Percentiles rank a stretch among this genome's conserved stretches.
These are phyloP conservation scores for Rosa rugosa DNA, from an alignment of 306 rosid species.

Conservation along the genomic window DNA sequence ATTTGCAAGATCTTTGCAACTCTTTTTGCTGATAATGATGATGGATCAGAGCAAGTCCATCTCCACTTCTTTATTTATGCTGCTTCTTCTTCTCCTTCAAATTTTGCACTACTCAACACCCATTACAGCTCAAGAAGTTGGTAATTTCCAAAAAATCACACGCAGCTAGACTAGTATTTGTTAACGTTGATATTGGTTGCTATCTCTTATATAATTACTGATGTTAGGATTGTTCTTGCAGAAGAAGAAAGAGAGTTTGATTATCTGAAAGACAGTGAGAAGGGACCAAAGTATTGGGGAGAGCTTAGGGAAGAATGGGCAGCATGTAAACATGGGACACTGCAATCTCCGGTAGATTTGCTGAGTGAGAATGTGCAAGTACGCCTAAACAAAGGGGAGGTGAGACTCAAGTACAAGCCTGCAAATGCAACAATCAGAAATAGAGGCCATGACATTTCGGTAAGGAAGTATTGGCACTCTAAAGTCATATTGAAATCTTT, in stretches of 20 bases:
- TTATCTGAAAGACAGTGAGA: slow-evolving; percentile 22
- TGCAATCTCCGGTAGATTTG: slow-evolving; percentile 37
- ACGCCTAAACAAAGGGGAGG: not conserved
- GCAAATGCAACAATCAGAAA: slow-evolving; percentile 33
- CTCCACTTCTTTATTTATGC: not conserved
- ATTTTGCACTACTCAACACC: not conserved
- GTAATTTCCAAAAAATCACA: not conserved
- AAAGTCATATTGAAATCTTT: not conserved
- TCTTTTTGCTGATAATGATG: not conserved
- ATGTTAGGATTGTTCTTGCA: slow-evolving; percentile 8
- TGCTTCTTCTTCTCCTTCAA: not conserved
- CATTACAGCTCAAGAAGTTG: slow-evolving; percentile 6
- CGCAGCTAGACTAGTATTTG: not conserved
- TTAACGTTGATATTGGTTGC: not conserved
- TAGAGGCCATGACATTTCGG: slow-evolving; percentile 31
- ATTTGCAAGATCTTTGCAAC: not conserved
- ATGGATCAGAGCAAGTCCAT: slow-evolving; percentile 7
- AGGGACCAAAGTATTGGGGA: slow-evolving; percentile 46
- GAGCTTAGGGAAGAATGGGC: slow-evolving; percentile 40
- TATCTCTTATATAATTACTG: not conserved
- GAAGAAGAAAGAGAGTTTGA: slow-evolving; percentile 34
- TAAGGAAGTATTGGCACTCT: slow-evolving; percentile 8
- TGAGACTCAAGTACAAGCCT: slow-evolving; percentile 18
- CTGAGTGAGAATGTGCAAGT: not conserved
- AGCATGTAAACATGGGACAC: slow-evolving; percentile 31